Base-by-base conservation (phyloP, 108 stramenopile genomes). In the Craspedostauros australis region DNA sequence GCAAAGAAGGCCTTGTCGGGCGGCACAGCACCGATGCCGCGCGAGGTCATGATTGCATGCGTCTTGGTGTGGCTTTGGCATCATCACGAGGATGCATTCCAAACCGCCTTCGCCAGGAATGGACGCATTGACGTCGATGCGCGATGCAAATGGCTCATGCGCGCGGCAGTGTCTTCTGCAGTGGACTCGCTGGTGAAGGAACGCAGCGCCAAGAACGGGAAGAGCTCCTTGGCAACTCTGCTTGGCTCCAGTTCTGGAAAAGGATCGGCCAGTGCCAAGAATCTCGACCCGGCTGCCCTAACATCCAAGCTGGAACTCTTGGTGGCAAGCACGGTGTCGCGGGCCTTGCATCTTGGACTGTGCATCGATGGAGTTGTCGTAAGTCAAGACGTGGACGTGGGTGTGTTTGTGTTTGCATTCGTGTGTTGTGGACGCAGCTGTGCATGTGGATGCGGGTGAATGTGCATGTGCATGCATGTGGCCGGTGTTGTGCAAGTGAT, bases 21-120 rank as follows among this genome's bases (percentile, higher is more conserved):
- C 30, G 42, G 51, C 20, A 44, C 52, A 15, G 55, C 64, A 6
- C 36, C 54, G 6, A 54, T 65, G n/a, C 64, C 72, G 5, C 63
- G 68, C 11, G 77, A 79, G 22, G 54, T 66, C 19, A 42, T 82
- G 39, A 55, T 64, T 39, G 77, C 85, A 5, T 39, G 66, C 5
- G 76, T 89, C 44, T 50, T 74, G 4, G 49, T 89, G 25, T 83
- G 81, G 79, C 61, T 89, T n/a, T 89, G 88, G 80, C 36, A 37
- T 4, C 54, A 81, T 42, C 70, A 89, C 46, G 76, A 79, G 39
- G 40, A 58, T 3, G 55, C 34, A 44, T 83, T 82, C 57, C 77
- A 85, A 36, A 28, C 54, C 31, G 74, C 79, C 11, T 70, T 80
- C 59, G 52, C 66, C 14, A 78, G 76, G 42, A 69, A 57, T 46